Evolutionary conservation across 768 basidiomycete genomes (phyloP), one percentile per base, ranked within the genome.

Genomic region (Gelatoporia subvermispora): DNA sequence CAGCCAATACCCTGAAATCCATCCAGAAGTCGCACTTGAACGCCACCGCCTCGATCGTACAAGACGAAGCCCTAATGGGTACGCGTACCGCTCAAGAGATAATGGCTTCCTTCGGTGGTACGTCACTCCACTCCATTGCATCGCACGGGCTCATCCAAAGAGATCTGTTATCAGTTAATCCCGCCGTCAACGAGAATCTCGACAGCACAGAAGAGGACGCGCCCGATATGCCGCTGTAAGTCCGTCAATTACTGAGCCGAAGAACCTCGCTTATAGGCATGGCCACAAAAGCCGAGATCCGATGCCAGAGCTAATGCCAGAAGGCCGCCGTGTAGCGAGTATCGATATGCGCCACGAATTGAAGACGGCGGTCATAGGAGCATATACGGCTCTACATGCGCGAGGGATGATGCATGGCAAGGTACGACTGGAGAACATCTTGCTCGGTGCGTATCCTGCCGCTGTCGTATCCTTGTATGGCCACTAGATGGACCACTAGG

Each of bases 381-480:
- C 62, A 4, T 64, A 57, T 36, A 24, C 46, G 31, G 34, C 35
- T 23, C 22, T 64, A 15, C 62, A 64, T 43, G 48, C 42, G 8
- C 57, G 45, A 36, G 55, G 57, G 35, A 49, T 64, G 42, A 34
- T 57, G 23, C 62, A 64, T 44, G 53, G 60, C 42, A 46, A 49
- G 35, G 42, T 55, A 22, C 34, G 41, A 22, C 38, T 50, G 4
- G 23, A 48, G 3, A 50, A 64, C 40, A 61, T 63, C 16, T 35
- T 62, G 24, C 49, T 64, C 37, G 55, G 62, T 60, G 39, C 13
- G 37, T 47, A 22, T 31, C 38, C 15, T 36, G 21, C 28, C 34
- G 35, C n/a, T 22, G 22, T 41, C 28, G n/a, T 41, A 31, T 10
- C 11, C 35, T 49, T 36, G 43, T 18, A 15, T 48, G 28, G 51